A percentile compares a stretch with the other conserved stretches of the same genome.
These are phyloP conservation scores for Periconia sp. DNA, from an alignment of 2,329 filamentous ascomycete species.

Conservation along the genomic window DNA sequence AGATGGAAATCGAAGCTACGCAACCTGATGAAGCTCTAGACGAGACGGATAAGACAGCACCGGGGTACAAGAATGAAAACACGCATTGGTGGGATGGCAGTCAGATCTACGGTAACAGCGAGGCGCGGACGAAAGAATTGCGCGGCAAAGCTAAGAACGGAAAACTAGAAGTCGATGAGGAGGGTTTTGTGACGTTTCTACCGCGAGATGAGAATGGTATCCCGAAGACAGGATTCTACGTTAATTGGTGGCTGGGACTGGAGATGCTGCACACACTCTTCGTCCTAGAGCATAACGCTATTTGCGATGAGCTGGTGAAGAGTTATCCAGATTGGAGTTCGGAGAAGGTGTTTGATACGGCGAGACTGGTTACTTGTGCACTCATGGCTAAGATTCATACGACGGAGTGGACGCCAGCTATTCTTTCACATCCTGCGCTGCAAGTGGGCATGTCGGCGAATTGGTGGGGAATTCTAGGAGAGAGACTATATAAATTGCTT, in stretches of 20 bases:
- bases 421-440: constrained; percentile 53
- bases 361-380: constrained; percentile 53
- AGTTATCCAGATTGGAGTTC: constrained; percentile 47
- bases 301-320: constrained; percentile 48
- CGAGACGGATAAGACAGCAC: constrained; percentile 44
- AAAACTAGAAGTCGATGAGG: constrained; percentile 46
- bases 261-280: constrained; percentile 56
- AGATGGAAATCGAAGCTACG: constrained; percentile 48
- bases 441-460: constrained; percentile 54
- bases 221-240: constrained; percentile 50
- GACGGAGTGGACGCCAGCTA: constrained; percentile 57
- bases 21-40: constrained; percentile 44
- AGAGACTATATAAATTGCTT: constrained; percentile 49
- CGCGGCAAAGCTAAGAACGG: constrained; percentile 45
- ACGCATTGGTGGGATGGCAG: constrained; percentile 57
- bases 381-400: constrained; percentile 60
- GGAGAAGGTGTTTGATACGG: constrained; percentile 54
- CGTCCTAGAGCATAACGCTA: constrained; percentile 55
- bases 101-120: constrained; percentile 54
- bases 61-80: constrained; percentile 52
- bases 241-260: constrained; percentile 57
- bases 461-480: constrained; percentile 55
- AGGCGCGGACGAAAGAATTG: constrained; percentile 45
- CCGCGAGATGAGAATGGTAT: constrained; percentile 48
- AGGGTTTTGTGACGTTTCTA: constrained; percentile 45